Base-by-base conservation (phyloP, 2,329 filamentous ascomycete species). In the Colletotrichum higginsianum region DNA sequence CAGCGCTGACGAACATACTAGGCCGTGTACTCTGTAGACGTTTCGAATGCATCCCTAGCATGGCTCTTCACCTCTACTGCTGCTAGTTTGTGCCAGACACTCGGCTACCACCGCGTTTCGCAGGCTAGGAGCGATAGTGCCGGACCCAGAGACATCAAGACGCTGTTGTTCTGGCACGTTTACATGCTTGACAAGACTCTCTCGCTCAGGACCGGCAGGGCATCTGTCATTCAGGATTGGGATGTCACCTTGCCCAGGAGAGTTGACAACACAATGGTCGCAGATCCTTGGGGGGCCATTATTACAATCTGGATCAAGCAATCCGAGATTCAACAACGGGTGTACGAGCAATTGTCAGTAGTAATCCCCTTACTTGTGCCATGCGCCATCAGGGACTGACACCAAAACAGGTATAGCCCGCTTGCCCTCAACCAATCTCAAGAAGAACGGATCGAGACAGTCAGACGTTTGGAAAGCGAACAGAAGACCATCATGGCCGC, bases 1-100 rank as follows among this genome's bases (percentile, higher is more conserved):
- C 16, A 13, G 46, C n/a, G 18, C 26, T 66, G 5, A 67, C 13
- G 49, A 38, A 46, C 26, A 40, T 35, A 9, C 18, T 61, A 92
- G 88, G 85, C 88, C 5, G 81, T 89, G n/a, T 89, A 91, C 75
- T 86, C 90, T 15, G 86, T 92, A 58, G 90, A 92, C 72, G 84
- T 87, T 16, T 90, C 89, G 4, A 88, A 89, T 49, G 89, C 90
- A 0, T 89, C 89, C 0, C 84, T 92, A 4, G 89, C 88, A n/a
- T 91, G 90, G 87, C 87, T 89, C n/a, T 81, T 92, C 21, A 87
- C 86, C 30, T 88, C 86, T 8, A 85, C 86, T 21, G 90, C 90
- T 0, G 86, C 87, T 15, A 85, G 88, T 62, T 82, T 93, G 63
- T 91, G 89, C 73, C 89, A 91, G 75, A 88, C 87, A 0, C 85